Evolutionary conservation across 1,284 basidiomycete genomes (phyloP), one percentile per base, ranked within the genome.

Genomic region (Cutaneotrichosporon curvatum): DNA sequence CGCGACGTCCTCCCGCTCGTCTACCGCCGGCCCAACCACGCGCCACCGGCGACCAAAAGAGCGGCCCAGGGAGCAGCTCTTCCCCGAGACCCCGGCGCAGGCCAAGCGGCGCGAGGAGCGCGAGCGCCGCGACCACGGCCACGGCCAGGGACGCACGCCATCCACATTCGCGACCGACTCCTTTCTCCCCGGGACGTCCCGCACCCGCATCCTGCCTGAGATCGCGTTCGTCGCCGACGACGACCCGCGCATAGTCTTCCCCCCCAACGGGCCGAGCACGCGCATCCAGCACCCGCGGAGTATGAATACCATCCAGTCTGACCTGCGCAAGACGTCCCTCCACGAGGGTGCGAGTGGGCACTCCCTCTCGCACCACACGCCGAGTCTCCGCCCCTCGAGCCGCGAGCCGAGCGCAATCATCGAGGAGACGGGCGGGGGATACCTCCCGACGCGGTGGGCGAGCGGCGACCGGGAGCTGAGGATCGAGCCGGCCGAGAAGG

Each of bases 201-300:
- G 32, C 11, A 52, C 25, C 25, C 41, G 67, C 11, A 52, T 65
- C 12, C 47, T 70, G 23, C 68, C 68, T 21, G 66, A 68, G 40
- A 70, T 70, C 35, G 62, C 68, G 49, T 68, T 70, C 38, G 62
- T 70, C 28, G 66, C 61, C 45, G 68, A 56, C 54, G 67, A 70
- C 45, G 67, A 70, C 55, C 67, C 67, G 10, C 54, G 67, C 12
- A 61, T 70, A 41, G 37, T 70, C 34, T 59, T 70, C 47, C 64
- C 63, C 18, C 21, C 52, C 18, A 37, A 53, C 37, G 67, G 65
- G 1, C 53, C 49, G n/a, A 25, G 56, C 12, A 70, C 67, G 0
- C 40, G 60, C 20, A 50, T 69, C 4, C 67, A 67, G 41, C 25
- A 28, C 8, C 25, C 25, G 25, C 25, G 25, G 25, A 28, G 25